phyloP scores from a whole-genome alignment of 2,329 filamentous ascomycete species.

The Cytospora chrysosperma region DNA sequence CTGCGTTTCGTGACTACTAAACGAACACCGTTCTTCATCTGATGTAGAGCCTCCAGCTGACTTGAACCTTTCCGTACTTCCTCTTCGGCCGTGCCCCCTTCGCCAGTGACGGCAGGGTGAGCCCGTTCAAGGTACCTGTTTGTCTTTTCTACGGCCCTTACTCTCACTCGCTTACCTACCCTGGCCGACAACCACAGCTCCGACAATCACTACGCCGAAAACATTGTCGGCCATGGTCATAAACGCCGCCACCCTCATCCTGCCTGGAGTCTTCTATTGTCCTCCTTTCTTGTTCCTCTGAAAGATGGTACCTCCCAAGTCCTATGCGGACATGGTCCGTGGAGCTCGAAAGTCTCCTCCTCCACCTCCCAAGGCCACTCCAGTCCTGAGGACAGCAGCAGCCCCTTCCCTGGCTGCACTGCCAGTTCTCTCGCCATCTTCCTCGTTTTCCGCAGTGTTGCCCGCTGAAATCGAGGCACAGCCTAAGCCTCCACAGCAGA shows the following conservation, averaged over 20 bases:
- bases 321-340: constrained; percentile 3
- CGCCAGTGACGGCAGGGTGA: neutral
- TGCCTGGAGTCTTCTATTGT: neutral
- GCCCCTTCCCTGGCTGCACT: neutral
- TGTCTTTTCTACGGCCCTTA: neutral
- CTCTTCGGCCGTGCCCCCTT: neutral
- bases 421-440: neutral
- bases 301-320: neutral
- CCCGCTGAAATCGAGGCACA: neutral
- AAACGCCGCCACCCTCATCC: neutral
- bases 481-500: neutral
- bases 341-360: neutral
- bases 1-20: neutral
- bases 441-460: neutral
- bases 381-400: neutral
- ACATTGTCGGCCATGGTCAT: neutral
- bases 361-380: neutral
- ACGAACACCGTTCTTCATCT: neutral
- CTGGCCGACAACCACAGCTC: neutral
- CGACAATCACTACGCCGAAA: too few relatives aligned
- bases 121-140: neutral
- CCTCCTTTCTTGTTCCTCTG: too few relatives aligned
- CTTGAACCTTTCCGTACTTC: neutral
- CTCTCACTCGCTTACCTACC: neutral
- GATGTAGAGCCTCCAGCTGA: neutral